Conservation (phyloP, 306 rosid genomes). For the Casuarina equisetifolia region DNA sequence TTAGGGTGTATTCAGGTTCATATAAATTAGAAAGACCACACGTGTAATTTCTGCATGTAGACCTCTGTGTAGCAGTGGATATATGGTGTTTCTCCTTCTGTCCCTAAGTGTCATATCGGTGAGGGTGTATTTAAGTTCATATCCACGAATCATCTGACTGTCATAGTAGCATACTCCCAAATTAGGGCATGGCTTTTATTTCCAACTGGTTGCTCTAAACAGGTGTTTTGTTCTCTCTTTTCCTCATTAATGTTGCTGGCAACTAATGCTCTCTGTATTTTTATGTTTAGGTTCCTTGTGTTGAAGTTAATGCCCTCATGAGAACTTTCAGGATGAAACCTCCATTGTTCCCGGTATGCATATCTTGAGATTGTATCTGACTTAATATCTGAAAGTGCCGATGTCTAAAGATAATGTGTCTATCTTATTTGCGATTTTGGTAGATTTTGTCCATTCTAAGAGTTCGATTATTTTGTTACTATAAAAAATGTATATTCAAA, state of each 20-base stretch:
- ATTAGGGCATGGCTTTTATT: slow-evolving; percentile 16
- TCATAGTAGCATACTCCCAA: neutral
- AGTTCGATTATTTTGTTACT: neutral
- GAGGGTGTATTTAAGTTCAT: neutral
- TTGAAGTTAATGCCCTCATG: slow-evolving; percentile 94
- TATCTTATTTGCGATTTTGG: slow-evolving; percentile 2
- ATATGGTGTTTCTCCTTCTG: slow-evolving; percentile 2
- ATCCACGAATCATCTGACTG: neutral
- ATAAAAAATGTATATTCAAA: neutral
- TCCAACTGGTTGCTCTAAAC: slow-evolving; percentile 7
- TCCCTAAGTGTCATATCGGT: too few species aligned
- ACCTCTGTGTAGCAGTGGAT: neutral
- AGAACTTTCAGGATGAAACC: slow-evolving; percentile 87
- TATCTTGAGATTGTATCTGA: slow-evolving; percentile 20
- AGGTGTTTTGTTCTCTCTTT: neutral
- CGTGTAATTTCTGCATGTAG: too few species aligned
- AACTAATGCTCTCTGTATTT: slow-evolving; percentile 29
- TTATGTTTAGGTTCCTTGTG: slow-evolving; percentile 73
- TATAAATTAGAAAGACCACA: neutral
- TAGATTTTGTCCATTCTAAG: slow-evolving; percentile 8
- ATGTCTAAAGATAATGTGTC: slow-evolving; percentile 5
- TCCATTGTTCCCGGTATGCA: slow-evolving; percentile 77
- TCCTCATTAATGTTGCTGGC: neutral
- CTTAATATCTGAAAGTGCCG: slow-evolving; percentile 15
- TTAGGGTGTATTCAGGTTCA: neutral